Evolutionary conservation across 1,139 yeast species (phyloP), one percentile per base, ranked within the genome.

Genomic region (Geotrichum europaeum): DNA sequence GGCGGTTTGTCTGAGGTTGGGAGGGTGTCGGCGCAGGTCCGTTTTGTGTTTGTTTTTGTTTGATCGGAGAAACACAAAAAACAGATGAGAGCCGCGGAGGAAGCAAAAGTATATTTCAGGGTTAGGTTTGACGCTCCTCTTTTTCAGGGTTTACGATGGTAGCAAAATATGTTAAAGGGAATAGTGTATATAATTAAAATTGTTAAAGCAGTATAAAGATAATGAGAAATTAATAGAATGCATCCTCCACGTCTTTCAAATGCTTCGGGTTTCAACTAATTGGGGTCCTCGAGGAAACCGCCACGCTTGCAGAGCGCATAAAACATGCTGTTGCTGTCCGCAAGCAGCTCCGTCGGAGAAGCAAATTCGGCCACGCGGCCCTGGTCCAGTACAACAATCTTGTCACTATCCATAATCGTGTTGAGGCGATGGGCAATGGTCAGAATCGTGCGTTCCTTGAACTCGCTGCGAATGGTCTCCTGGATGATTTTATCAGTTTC

Each of bases 391-490:
- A 94, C 97, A 63, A 92, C 83, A 58, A 94, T 91, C 66, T 86
- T 79, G 73, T 94, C 98, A 65, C 94, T 86, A 70, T 92, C 97
- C 81, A 92, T 81, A 67, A 94, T 91, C 1, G 98, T 94, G 72
- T 92, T 91, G 66, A 94, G 79, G 73, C 99, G 83, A 74, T 94
- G 98, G 1, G 98, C 98, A 77, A 94, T 92, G 2, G 98, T 92
- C 68, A 94, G 78, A 70, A 94, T 91, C 0, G 98, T 92, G 72
- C 96, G 83, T 65, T 91, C 90, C 68, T 85, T 84, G 73, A 92
- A 92, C 62, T 90, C 96, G 3, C 80, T 76, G 73, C 97, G 82
- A 61, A 92, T 92, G 0, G 97, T 92, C 68, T 86, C 85, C 76
- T 92, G 98, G 58, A 92, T 80, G 53, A 91, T 81, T 67, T 86